Evolutionary conservation across 768 basidiomycete genomes (phyloP), one percentile per base, ranked within the genome.

Genomic region (Chalciporus chontae): DNA sequence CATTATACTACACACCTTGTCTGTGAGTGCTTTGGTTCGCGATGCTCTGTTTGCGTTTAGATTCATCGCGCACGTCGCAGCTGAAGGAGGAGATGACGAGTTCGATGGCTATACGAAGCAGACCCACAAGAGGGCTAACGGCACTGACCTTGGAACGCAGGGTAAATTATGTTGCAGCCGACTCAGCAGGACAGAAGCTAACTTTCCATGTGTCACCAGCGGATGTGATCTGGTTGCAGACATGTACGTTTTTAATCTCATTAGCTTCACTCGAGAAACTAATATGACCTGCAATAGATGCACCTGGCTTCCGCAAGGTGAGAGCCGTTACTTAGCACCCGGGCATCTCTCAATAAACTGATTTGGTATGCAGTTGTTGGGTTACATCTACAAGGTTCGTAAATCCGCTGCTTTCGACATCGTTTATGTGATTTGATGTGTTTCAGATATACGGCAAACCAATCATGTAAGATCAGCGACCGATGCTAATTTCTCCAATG

Each of bases 1-100:
- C 85, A 84, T 0, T 87, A 87, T 60, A 86, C 84, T 3, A 86
- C 83, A n/a, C 79, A 85, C 56, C 73, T 87, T 41, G 77, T 77
- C 65, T 73, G 84, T 84, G 40, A 57, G 79, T 68, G 32, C 31
- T 24, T 41, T 43, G 27, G 19, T 17, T 19, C 2, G 21, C 43
- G 13, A 4, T 43, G n/a, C 6, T 27, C n/a, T 15, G n/a, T 19
- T 18, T 43, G 13, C 18, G 11, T 48, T n/a, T n/a, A 18, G 7
- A 40, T 31, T 26, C 29, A 45, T 13, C 18, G 40, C 18, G 6
- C 21, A 9, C 18, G 4, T 29, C 26, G 14, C 49, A 84, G 83
- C 76, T 57, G 79, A 78, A 21, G 83, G 83, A 17, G 83, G 84
- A 1, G 74, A 78, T 47, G 80, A 86, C 55, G 85, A 86, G 52